Evolutionary conservation across 768 basidiomycete genomes (phyloP).

Genomic region (Hygrophoropsis aurantiaca): DNA sequence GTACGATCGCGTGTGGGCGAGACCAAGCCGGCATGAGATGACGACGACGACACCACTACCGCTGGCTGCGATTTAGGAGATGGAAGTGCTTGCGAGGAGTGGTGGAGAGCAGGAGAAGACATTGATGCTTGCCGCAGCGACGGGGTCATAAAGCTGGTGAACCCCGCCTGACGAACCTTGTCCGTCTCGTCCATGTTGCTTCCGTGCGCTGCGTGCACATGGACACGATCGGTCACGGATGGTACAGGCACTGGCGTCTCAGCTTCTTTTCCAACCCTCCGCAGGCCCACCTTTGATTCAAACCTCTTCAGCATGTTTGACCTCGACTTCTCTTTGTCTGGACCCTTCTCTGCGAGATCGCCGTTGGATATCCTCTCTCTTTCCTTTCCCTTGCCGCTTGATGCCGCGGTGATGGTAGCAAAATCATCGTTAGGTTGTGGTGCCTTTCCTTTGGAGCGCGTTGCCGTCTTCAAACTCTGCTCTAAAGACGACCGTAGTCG

Average conservation of each 20-base stretch:
- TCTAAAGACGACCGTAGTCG: constrained; percentile 67
- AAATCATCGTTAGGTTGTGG: constrained; percentile 40
- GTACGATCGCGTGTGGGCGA: constrained; percentile 48
- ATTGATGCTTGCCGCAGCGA: constrained; percentile 69
- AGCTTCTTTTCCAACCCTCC: constrained; percentile 41
- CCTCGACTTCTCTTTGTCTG: constrained; percentile 42
- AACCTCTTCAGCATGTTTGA: constrained; percentile 46
- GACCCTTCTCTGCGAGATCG: constrained; percentile 22
- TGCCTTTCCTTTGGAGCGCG: constrained; percentile 50
- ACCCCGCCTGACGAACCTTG: constrained; percentile 49
- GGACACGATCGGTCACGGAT: constrained; percentile 15
- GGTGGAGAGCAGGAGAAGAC: constrained; percentile 73
- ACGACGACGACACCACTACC: constrained; percentile 47
- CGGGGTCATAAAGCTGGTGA: constrained; percentile 60
- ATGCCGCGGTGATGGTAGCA: constrained; percentile 39
- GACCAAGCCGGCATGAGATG: constrained; percentile 43
- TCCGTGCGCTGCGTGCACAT: constrained; percentile 12
- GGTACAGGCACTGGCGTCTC: constrained; percentile 34
- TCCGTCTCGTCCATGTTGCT: constrained; percentile 35
- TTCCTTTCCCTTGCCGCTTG: constrained; percentile 45
- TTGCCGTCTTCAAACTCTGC: constrained; percentile 63
- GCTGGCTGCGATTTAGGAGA: constrained; percentile 53
- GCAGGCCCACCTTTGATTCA: constrained; percentile 53
- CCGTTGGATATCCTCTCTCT: constrained; percentile 34
- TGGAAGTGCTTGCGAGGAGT: constrained; percentile 55